Percentiles rank a stretch among this genome's conserved stretches.
Evolutionary conservation across 2,329 filamentous ascomycete genomes (phyloP).

Genomic region (Capronia coronata): DNA sequence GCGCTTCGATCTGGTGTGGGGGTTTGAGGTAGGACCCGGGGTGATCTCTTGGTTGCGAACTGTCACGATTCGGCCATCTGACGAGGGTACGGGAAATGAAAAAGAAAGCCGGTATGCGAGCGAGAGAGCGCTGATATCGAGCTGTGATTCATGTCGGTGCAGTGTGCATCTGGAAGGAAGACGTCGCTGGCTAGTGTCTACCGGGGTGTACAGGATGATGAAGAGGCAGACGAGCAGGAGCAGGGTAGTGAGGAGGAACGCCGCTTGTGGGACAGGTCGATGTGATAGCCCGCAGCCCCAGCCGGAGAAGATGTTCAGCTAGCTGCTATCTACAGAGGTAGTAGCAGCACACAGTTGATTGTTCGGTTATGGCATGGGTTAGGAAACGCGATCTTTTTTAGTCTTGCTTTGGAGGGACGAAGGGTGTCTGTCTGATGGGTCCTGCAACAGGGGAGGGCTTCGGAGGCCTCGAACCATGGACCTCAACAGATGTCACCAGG

Average conservation of each 20-base stretch:
- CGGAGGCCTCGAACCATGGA: no score
- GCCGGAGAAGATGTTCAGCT: neutral
- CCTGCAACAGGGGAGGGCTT: no score
- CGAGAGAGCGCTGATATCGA: slow-evolving; percentile 13
- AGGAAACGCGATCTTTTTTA: no score
- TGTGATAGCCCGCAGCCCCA: neutral
- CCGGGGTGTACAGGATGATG: neutral
- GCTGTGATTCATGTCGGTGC: slow-evolving; percentile 17
- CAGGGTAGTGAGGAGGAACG: neutral
- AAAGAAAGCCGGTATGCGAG: slow-evolving; percentile 14
- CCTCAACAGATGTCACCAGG: no score
- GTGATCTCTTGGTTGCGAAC: neutral
- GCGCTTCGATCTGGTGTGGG: neutral
- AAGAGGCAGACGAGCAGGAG: slow-evolving; percentile 1
- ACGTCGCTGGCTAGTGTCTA: neutral
- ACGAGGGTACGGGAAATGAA: slow-evolving; percentile 14
- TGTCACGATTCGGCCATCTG: slow-evolving; percentile 11
- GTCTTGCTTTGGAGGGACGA: no score
- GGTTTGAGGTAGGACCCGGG: no score
- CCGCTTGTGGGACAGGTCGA: neutral
- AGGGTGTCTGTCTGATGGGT: no score
- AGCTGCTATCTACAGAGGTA: no score
- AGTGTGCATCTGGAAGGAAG: slow-evolving; percentile 11
- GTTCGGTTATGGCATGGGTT: no score
- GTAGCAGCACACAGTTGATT: no score